Conservation (phyloP, 306 rosid species). For the Vigna trinervia region DNA sequence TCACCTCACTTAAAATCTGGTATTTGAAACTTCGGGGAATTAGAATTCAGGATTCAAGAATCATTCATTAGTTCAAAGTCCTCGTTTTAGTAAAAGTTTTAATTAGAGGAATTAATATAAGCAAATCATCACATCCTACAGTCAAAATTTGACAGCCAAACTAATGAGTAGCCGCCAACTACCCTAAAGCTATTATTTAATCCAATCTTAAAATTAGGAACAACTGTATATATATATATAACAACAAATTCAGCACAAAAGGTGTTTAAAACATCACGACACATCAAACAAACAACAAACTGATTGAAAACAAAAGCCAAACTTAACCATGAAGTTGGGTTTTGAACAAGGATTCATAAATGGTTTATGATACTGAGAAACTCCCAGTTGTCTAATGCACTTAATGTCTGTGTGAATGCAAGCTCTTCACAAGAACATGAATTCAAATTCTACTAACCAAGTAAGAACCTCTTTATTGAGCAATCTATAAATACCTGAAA, state of each 20-base stretch:
- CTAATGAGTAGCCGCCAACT: slow-evolving; percentile 14
- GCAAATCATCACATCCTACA: slow-evolving; percentile 17
- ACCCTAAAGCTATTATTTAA: slow-evolving; percentile 9
- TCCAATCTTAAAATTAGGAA: slow-evolving; percentile 9
- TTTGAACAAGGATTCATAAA: slow-evolving; percentile 15
- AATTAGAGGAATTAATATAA: background rate
- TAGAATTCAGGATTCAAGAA: slow-evolving; percentile 20
- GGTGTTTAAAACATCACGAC: slow-evolving; percentile 22
- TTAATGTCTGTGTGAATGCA: background rate
- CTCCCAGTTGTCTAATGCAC: slow-evolving; percentile 12
- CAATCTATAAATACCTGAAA: background rate
- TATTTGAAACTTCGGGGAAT: background rate
- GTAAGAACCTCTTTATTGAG: background rate
- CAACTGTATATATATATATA: background rate
- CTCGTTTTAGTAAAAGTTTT: background rate
- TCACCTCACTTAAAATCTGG: slow-evolving; percentile 2
- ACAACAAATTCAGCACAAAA: slow-evolving; percentile 19
- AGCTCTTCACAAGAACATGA: background rate
- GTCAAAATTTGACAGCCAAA: slow-evolving; percentile 35
- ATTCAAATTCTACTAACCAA: background rate
- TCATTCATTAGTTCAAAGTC: background rate
- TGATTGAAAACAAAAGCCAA: background rate
- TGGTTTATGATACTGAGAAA: slow-evolving; percentile 1
- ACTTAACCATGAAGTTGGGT: slow-evolving; percentile 14
- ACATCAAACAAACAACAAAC: background rate